phyloP scores from a whole-genome alignment of 179 eudicot genomes.

The Beta corolliflora region DNA sequence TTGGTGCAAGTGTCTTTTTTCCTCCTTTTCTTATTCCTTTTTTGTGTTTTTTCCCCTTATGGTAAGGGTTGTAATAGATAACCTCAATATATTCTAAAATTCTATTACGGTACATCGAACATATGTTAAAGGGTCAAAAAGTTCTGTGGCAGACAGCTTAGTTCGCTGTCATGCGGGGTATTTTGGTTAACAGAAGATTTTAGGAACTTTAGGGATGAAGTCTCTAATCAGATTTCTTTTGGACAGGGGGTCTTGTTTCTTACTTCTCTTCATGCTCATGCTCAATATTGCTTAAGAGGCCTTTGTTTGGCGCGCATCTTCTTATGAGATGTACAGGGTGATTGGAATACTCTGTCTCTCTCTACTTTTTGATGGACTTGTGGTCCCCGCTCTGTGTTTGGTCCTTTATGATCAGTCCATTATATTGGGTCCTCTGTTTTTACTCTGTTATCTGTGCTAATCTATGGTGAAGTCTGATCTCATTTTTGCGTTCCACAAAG shows the following conservation, averaged over 20 bases:
- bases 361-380: not conserved
- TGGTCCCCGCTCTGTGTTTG: not conserved
- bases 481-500: not conserved
- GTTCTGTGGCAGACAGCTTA: not conserved
- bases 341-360: not conserved
- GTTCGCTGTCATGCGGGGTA: not conserved
- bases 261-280: not conserved
- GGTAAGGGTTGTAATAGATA: not conserved
- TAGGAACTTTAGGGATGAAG: not conserved
- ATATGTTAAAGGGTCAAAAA: not conserved
- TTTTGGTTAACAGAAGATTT: not conserved
- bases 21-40: not conserved
- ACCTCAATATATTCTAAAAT: not conserved
- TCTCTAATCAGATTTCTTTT: not conserved
- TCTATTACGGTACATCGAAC: not conserved
- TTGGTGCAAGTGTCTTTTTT: not conserved
- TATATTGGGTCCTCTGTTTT: not conserved
- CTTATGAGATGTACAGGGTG: not conserved
- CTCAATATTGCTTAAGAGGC: not conserved
- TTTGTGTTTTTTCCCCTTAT: not conserved
- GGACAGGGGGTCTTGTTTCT: not conserved
- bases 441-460: not conserved
- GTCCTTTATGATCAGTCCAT: not conserved
- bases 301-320: not conserved
- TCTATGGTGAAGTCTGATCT: not conserved